phyloP scores from a whole-genome alignment of 257 asterid genomes.

The Gynochthodes officinalis region DNA sequence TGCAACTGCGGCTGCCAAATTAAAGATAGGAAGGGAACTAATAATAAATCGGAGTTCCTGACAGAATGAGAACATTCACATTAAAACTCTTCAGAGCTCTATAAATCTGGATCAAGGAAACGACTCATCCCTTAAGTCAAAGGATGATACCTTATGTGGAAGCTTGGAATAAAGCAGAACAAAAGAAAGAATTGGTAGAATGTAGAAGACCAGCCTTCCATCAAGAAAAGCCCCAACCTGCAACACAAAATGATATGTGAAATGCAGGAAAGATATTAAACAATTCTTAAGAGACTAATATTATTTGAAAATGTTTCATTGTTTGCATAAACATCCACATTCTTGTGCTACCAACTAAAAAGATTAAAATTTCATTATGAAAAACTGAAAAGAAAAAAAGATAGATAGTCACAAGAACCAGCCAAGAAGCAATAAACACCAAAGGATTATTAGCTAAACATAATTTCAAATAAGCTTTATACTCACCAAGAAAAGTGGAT shows the following conservation, averaged over 20 bases:
- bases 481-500: conserved; percentile 91
- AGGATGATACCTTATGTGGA: conserved; percentile 80
- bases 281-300: background rate
- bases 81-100: background rate
- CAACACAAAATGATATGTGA: conserved; percentile 30
- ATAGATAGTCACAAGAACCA: background rate
- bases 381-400: too few species aligned
- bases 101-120: conserved; percentile 18
- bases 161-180: conserved; percentile 86
- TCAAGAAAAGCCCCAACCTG: conserved; percentile 91
- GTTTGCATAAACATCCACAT: background rate
- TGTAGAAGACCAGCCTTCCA: conserved; percentile 53
- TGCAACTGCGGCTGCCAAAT: conserved; percentile 88
- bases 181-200: conserved; percentile 73
- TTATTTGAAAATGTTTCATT: background rate
- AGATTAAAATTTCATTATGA: background rate
- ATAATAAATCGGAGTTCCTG: conserved; percentile 97
- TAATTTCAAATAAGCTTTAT: conserved; percentile 4
- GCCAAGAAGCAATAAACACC: background rate
- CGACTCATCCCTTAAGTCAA: conserved; percentile 1
- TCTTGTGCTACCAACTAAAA: background rate
- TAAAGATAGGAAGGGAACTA: conserved; percentile 86
- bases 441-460: background rate
- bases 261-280: conserved; percentile 10
- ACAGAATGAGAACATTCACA: conserved; percentile 28